Conservation (phyloP, 2,329 filamentous ascomycete genomes). For the Colletotrichum tamarilloi region DNA sequence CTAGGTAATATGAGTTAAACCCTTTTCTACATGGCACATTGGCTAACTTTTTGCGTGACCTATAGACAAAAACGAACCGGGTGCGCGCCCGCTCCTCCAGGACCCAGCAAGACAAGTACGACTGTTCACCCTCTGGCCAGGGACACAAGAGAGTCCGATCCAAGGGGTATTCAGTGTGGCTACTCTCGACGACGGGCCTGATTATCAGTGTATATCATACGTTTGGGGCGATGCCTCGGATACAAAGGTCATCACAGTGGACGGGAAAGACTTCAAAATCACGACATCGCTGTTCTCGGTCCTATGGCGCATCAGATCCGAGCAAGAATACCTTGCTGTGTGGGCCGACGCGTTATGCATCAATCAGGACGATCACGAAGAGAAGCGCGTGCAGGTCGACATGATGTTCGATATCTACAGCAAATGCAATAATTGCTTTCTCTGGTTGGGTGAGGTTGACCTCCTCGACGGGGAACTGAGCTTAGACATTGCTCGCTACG, state of each 20-base stretch:
- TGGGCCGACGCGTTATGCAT: slow-evolving; percentile 17
- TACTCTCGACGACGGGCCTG: background rate
- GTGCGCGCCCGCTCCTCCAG: background rate
- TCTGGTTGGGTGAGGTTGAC: slow-evolving; percentile 10
- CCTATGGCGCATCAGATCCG: background rate
- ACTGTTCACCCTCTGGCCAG: background rate
- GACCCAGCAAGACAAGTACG: background rate
- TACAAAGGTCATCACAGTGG: background rate
- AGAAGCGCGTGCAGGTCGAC: slow-evolving; percentile 14
- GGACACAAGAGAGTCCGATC: background rate
- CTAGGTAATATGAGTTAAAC: no score
- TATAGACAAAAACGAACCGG: background rate
- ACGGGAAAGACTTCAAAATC: background rate
- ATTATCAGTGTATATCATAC: slow-evolving; percentile 19
- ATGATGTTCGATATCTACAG: slow-evolving; percentile 15
- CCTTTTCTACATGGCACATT: no score
- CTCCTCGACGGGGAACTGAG: background rate
- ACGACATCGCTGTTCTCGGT: background rate
- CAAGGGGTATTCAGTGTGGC: background rate
- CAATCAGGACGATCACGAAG: background rate
- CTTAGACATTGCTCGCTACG: rapidly evolving
- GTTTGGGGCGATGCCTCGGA: slow-evolving; percentile 5
- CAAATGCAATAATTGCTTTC: background rate
- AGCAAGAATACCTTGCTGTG: background rate
- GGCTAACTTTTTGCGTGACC: no score